Evolutionary conservation across 192 early-diverging fungal genomes (phyloP), one percentile per base, ranked within the genome.

Genomic region (Coemansia umbellata): DNA sequence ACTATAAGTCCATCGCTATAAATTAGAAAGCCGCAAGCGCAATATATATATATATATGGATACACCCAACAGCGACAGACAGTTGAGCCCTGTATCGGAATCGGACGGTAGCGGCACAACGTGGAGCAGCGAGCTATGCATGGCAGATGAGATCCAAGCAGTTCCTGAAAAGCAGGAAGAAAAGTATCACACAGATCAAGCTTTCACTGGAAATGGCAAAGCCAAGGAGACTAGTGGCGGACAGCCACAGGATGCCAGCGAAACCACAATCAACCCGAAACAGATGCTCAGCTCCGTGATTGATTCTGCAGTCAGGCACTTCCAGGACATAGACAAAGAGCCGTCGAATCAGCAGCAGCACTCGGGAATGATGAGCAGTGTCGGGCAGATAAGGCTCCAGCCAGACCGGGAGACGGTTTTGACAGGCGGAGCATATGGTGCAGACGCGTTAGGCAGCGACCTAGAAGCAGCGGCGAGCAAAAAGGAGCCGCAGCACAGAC

Each of bases 311-410:
- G 63, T 45, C 3, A 51, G 60, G 17, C 61, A 60, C 7, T 65
- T 73, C 40, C 69, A 73, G 11, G 51, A 49, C 26, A 48, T 73
- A 22, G 69, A 73, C 0, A 32, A 41, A 4, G 62, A 60, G 50
- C 48, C 53, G 0, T 13, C 49, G 22, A 50, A 56, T 4, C 31
- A 41, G 14, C 33, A 26, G 13, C 30, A 51, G 11, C 47, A 37
- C 3, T 35, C 33, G 9, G 59, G 47, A 3, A 61, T 61, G 62
- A 37, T 60, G 5, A 61, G 58, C 22, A 57, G 56, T 39, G 55
- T 65, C 2, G 69, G 69, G 3, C 69, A 65, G 36, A 73, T 73
- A 11, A 63, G 63, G 31, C 45, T 73, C 18, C 52, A 50, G 21
- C 69, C 69, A 1, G 63, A 73, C 37, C 63, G 58, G 4, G 56